phyloP scores from a whole-genome alignment of 2,329 filamentous ascomycete genomes.

The Xylaria sp. region DNA sequence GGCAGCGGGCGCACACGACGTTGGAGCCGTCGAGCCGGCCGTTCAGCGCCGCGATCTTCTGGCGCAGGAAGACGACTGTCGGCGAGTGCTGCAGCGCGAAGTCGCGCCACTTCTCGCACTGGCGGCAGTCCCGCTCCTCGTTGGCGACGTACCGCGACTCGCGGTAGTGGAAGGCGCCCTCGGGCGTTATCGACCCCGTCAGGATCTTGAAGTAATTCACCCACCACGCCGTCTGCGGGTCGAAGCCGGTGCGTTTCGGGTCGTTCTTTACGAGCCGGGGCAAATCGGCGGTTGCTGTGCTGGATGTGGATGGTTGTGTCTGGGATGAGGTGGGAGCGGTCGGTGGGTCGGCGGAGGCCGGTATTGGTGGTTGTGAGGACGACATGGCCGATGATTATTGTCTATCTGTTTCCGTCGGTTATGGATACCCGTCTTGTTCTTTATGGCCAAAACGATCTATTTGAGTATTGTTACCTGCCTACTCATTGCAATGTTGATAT shows the following conservation, averaged over 20 bases:
- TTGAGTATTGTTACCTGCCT: too few species aligned
- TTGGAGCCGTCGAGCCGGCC: conserved; percentile 75
- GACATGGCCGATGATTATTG: conserved; percentile 15
- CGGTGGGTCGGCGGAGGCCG: conserved; percentile 19
- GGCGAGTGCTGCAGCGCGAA: conserved; percentile 87
- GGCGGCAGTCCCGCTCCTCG: conserved; percentile 78
- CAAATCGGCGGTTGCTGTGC: conserved; percentile 19
- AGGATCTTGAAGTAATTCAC: conserved; percentile 86
- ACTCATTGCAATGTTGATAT: too few species aligned
- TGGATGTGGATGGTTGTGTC: conserved; percentile 13
- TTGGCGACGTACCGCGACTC: conserved; percentile 75
- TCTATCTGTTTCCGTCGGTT: not conserved
- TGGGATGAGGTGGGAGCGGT: conserved; percentile 7
- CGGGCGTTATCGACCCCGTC: conserved; percentile 71
- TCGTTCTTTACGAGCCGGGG: conserved; percentile 58
- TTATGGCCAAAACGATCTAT: too few species aligned
- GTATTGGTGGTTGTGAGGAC: conserved; percentile 28
- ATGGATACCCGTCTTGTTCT: not conserved
- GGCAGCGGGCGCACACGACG: conserved; percentile 82
- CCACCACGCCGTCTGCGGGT: conserved; percentile 69
- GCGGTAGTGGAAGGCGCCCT: conserved; percentile 78
- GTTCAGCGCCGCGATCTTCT: conserved; percentile 80
- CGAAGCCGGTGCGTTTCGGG: conserved; percentile 66
- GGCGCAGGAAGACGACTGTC: conserved; percentile 82
- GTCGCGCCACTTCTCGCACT: conserved; percentile 81